Percentiles rank a stretch among this genome's conserved stretches.
phyloP scores from a whole-genome alignment of 225 moss, liverwort and hornwort species.

The Rhytidiadelphus loreus region DNA sequence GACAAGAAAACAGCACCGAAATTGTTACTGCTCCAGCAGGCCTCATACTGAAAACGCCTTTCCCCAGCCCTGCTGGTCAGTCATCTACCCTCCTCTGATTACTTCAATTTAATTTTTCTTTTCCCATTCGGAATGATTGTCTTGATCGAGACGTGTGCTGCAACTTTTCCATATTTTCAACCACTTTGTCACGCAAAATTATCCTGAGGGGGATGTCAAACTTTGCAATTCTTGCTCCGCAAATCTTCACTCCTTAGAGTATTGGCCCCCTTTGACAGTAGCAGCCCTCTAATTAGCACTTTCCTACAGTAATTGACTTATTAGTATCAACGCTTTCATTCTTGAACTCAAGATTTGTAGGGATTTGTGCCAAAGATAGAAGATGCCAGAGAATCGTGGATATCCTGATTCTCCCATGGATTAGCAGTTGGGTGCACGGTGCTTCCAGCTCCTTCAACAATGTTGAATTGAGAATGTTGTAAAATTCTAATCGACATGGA shows the following conservation, averaged over 20 bases:
- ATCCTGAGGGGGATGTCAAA: background rate
- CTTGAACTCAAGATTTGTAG: background rate
- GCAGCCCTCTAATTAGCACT: background rate
- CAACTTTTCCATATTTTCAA: background rate
- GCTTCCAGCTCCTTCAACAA: background rate
- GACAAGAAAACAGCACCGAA: constrained; percentile 43
- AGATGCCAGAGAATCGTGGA: background rate
- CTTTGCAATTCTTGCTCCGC: background rate
- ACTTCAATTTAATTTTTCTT: background rate
- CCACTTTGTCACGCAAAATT: no score
- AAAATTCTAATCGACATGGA: background rate
- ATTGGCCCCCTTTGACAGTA: no score
- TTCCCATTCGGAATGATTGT: background rate
- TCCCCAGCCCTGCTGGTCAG: constrained; percentile 13
- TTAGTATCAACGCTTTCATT: background rate
- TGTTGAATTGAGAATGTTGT: background rate
- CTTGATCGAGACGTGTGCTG: background rate
- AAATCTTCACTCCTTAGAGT: background rate
- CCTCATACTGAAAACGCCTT: constrained; percentile 12
- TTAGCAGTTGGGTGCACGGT: background rate
- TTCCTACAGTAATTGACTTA: background rate
- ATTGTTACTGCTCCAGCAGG: constrained; percentile 55
- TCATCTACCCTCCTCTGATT: background rate
- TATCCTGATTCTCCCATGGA: background rate
- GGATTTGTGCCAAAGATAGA: background rate